These are phyloP conservation scores for Pugionium cornutum DNA, from an alignment of 345 rosid genomes.

Conservation along the genomic window DNA sequence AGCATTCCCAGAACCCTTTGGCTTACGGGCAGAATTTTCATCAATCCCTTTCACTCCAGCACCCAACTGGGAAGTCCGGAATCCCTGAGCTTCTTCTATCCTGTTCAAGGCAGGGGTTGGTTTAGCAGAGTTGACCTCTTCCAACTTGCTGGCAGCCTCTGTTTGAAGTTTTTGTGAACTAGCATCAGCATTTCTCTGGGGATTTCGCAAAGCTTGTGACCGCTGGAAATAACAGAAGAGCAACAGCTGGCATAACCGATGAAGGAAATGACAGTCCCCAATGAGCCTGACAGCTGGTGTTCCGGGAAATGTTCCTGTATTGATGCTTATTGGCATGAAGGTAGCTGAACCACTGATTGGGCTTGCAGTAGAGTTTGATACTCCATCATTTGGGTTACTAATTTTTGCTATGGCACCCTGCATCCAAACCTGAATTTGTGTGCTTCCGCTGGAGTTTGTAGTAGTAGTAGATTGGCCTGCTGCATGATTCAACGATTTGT, in stretches of 20 bases:
- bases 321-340: slow-evolving; percentile 96
- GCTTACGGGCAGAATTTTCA: slow-evolving; percentile 70
- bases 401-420: slow-evolving; percentile 98
- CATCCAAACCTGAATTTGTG: slow-evolving; percentile 99
- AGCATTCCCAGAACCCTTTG: slow-evolving; percentile 92
- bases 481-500: slow-evolving; percentile 39
- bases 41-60: slow-evolving; percentile 82
- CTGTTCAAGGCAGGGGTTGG: slow-evolving; percentile 55
- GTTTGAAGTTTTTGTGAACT: slow-evolving; percentile 76
- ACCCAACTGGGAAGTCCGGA: slow-evolving; percentile 60
- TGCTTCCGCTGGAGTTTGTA: slow-evolving; percentile 83
- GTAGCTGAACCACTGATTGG: slow-evolving; percentile 81
- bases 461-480: slow-evolving; percentile 72
- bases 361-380: slow-evolving; percentile 59
- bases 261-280: slow-evolving; percentile 99
- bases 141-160: slow-evolving; percentile 67
- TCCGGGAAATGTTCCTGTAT: slow-evolving; percentile 99
- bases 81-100: slow-evolving; percentile 73
- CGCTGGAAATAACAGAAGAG: slow-evolving; percentile 92
- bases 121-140: slow-evolving; percentile 75
- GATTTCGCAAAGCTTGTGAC: slow-evolving; percentile 62
- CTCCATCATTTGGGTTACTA: slow-evolving; percentile 82
- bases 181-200: slow-evolving; percentile 67
- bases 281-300: slow-evolving; percentile 99
- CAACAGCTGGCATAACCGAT: slow-evolving; percentile 92